These are phyloP conservation scores for Nitzschia sp. DNA, from an alignment of 108 stramenopile genomes.

Conservation along the genomic window DNA sequence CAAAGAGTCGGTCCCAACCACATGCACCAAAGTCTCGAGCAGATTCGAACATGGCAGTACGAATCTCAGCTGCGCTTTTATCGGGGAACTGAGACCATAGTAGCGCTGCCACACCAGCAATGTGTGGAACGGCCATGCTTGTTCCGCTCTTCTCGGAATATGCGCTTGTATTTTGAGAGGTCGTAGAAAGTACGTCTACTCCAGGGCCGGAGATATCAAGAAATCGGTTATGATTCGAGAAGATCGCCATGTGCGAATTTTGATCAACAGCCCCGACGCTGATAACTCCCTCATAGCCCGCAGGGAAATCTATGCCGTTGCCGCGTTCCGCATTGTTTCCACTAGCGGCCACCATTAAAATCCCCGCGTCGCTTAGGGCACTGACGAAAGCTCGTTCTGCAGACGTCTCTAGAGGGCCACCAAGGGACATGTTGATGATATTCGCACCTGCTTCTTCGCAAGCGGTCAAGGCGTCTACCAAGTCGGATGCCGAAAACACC, in stretches of 20 bases:
- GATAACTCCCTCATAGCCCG: conserved; percentile 46
- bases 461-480: conserved; percentile 38
- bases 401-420: conserved; percentile 18
- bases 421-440: conserved; percentile 52
- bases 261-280: conserved; percentile 37
- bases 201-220: conserved; percentile 62
- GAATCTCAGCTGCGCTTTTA: conserved; percentile 42
- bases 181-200: conserved; percentile 9
- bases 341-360: conserved; percentile 57
- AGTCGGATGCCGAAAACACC: conserved; percentile 14
- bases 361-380: conserved; percentile 39
- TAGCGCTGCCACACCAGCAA: conserved; percentile 72
- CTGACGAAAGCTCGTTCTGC: conserved; percentile 20
- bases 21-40: conserved; percentile 16
- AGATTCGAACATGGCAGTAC: conserved; percentile 33
- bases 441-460: conserved; percentile 49
- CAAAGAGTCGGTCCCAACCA: conserved; percentile 17
- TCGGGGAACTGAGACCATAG: conserved; percentile 50
- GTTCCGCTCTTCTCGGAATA: conserved; percentile 34
- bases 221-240: conserved; percentile 31
- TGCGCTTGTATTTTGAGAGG: background rate
- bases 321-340: conserved; percentile 51
- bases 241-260: conserved; percentile 9
- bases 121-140: conserved; percentile 72
- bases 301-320: conserved; percentile 43